These are phyloP conservation scores for Passalora sequoiae DNA, from an alignment of 2,329 filamentous ascomycete genomes.

Conservation along the genomic window DNA sequence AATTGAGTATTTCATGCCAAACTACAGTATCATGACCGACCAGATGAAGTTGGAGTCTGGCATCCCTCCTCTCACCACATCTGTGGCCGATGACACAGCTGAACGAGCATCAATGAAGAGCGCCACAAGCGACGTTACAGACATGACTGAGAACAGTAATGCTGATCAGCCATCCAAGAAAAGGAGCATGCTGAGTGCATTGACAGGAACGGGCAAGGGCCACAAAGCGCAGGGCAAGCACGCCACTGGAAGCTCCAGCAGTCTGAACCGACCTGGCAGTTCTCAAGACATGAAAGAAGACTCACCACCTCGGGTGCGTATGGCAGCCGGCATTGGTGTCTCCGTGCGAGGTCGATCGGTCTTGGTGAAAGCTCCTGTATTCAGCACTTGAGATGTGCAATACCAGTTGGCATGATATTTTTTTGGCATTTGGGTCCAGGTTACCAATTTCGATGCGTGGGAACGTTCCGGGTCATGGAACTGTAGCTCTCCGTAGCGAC, in stretches of 20 bases:
- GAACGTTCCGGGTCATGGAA: slow-evolving; percentile 3
- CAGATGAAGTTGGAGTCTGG: slow-evolving; percentile 78
- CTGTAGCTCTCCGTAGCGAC: slow-evolving; percentile 3
- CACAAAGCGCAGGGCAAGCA: slow-evolving; percentile 36
- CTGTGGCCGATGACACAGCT: slow-evolving; percentile 39
- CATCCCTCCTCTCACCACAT: slow-evolving; percentile 44
- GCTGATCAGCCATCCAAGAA: slow-evolving; percentile 26
- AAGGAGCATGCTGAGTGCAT: slow-evolving; percentile 41
- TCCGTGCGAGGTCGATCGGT: slow-evolving; percentile 46
- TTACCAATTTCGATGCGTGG: neutral
- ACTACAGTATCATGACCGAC: slow-evolving; percentile 61
- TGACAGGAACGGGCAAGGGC: slow-evolving; percentile 39
- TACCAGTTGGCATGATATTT: slow-evolving; percentile 3
- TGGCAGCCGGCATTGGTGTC: slow-evolving; percentile 46
- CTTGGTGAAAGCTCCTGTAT: slow-evolving; percentile 48
- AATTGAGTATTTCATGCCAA: slow-evolving; percentile 78
- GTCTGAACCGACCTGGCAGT: slow-evolving; percentile 39
- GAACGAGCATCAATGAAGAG: slow-evolving; percentile 39
- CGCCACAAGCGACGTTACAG: slow-evolving; percentile 33
- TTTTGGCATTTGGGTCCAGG: neutral
- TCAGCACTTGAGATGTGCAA: slow-evolving; percentile 24
- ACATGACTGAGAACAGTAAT: slow-evolving; percentile 25
- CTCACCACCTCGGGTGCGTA: slow-evolving; percentile 41
- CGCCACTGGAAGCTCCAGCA: slow-evolving; percentile 33
- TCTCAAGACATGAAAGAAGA: slow-evolving; percentile 39